Conservation (phyloP, 1,284 basidiomycete genomes). For the Ganoderma leucocontextum region DNA sequence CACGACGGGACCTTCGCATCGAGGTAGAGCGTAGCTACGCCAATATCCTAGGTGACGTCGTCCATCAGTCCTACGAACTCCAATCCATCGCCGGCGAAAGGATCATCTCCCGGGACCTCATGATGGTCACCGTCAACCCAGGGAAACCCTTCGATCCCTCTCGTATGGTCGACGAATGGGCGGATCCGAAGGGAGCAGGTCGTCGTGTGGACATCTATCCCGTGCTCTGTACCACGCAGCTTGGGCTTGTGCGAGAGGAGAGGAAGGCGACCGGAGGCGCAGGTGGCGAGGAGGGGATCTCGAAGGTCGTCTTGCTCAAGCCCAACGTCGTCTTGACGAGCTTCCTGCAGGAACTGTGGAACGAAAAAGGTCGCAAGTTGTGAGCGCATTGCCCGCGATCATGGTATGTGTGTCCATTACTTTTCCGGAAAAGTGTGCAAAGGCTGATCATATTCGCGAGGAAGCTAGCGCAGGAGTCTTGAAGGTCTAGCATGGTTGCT, state of each 20-base stretch:
- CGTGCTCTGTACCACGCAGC: neutral
- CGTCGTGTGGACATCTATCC: neutral
- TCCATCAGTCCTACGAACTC: too few relatives aligned
- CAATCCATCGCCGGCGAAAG: too few relatives aligned
- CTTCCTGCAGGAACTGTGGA: neutral
- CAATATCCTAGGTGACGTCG: too few relatives aligned
- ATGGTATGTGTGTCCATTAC: neutral
- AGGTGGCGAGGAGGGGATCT: slow-evolving; percentile 17
- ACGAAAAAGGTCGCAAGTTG: neutral
- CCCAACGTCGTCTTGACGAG: neutral
- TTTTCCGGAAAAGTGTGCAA: neutral
- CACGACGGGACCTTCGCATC: too few relatives aligned
- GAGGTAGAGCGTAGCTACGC: too few relatives aligned
- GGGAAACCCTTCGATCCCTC: slow-evolving; percentile 36
- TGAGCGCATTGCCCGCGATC: neutral
- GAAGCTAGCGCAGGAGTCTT: neutral
- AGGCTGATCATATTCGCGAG: neutral
- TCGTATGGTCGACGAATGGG: slow-evolving; percentile 55
- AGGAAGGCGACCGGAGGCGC: slow-evolving; percentile 23
- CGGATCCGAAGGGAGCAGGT: slow-evolving; percentile 11
- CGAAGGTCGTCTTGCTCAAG: slow-evolving; percentile 40
- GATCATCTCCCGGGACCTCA: too few relatives aligned
- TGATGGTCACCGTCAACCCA: too few relatives aligned
- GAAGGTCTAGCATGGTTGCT: neutral
- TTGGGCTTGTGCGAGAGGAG: slow-evolving; percentile 21